phyloP scores from a whole-genome alignment of 2,329 filamentous ascomycete species.

The Pestalotiopsis sp. region DNA sequence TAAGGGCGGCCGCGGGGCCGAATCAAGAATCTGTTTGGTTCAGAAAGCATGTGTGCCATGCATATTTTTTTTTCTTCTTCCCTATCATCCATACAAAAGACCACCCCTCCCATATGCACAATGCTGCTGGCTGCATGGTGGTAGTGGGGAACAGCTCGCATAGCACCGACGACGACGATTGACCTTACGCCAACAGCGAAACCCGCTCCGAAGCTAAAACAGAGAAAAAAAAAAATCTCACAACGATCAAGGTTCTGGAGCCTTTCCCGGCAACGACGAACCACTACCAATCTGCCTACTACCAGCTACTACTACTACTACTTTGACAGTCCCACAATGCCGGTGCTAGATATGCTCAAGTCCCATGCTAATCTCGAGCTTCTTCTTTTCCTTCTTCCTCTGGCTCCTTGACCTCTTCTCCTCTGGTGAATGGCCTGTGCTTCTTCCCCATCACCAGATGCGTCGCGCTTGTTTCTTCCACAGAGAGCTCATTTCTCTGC shows the following conservation, averaged over 20 bases:
- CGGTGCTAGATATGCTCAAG: slow-evolving; percentile 8
- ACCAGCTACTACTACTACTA: neutral
- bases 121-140: neutral
- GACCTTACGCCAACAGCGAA: neutral
- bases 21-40: neutral
- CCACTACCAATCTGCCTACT: too few relatives aligned
- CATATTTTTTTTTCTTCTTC: neutral
- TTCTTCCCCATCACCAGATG: neutral
- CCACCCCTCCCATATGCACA: neutral
- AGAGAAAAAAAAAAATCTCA: neutral
- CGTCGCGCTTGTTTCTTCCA: neutral
- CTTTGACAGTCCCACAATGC: slow-evolving; percentile 1
- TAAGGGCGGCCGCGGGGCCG: neutral
- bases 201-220: slow-evolving; percentile 4
- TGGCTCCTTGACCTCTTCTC: neutral
- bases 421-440: neutral
- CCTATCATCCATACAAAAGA: neutral
- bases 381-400: neutral
- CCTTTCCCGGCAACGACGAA: neutral
- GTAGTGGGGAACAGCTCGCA: neutral
- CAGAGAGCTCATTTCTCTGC: neutral
- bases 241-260: slow-evolving; percentile 9
- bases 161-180: neutral
- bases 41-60: neutral
- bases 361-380: slow-evolving; percentile 8